Percentiles rank a stretch among this genome's conserved stretches.
Evolutionary conservation across 129 eudicot species (phyloP).

Genomic region (Pittosporum tobira): DNA sequence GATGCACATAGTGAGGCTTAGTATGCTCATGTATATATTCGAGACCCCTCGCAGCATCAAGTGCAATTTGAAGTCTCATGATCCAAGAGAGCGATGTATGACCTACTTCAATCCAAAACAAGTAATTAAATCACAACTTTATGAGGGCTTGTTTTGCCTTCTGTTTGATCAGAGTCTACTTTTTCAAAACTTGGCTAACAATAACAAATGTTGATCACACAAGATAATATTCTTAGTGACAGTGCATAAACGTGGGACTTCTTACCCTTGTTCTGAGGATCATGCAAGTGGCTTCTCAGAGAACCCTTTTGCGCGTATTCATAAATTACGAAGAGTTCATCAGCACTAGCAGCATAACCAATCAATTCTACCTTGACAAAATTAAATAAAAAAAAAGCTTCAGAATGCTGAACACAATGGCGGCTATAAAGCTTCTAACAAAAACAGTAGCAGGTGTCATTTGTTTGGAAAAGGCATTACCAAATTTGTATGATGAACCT

Average conservation of each 20-base stretch:
- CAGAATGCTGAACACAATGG: background rate
- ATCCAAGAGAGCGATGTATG: constrained; percentile 91
- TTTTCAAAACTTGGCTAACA: too few species aligned
- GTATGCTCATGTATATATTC: constrained; percentile 98
- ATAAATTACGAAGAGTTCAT: constrained; percentile 79
- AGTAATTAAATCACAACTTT: too few species aligned
- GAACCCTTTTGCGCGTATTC: constrained; percentile 95
- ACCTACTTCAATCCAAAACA: constrained; percentile 29
- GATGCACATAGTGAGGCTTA: constrained; percentile 90
- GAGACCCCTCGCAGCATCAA: constrained; percentile 90
- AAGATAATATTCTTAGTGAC: background rate
- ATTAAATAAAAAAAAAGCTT: constrained; percentile 24
- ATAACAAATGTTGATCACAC: background rate
- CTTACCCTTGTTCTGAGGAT: constrained; percentile 84
- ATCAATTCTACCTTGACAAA: constrained; percentile 90
- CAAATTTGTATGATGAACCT: constrained; percentile 95
- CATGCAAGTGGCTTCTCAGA: constrained; percentile 76
- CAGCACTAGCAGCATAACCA: constrained; percentile 83
- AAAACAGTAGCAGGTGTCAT: constrained; percentile 5
- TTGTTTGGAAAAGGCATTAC: constrained; percentile 31
- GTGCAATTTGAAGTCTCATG: constrained; percentile 87
- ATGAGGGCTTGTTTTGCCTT: too few species aligned
- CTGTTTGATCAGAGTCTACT: too few species aligned
- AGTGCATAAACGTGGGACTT: background rate
- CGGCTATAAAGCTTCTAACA: constrained; percentile 4